phyloP scores from a whole-genome alignment of 805 yeast species.

The Lipomyces spencermartinsiae region DNA sequence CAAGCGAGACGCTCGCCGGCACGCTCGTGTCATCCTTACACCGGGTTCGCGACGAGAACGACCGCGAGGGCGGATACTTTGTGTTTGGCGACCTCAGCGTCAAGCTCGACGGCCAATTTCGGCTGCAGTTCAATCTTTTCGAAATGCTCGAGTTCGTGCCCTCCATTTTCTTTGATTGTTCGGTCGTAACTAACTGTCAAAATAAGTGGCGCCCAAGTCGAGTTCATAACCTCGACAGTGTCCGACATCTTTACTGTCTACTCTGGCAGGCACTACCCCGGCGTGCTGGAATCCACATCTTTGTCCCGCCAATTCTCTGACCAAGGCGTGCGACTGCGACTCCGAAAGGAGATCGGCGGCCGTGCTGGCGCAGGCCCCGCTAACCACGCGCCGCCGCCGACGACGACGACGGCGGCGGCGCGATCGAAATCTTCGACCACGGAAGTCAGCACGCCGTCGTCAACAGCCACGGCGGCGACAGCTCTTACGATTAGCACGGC shows the following conservation, averaged over 20 bases:
- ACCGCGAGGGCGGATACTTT: constrained; percentile 37
- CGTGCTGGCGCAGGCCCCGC: neutral
- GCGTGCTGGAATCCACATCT: constrained; percentile 38
- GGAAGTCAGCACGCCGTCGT: neutral
- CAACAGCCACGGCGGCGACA: neutral
- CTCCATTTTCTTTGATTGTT: neutral
- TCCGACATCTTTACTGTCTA: constrained; percentile 35
- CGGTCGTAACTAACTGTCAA: neutral
- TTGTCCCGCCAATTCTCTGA: constrained; percentile 39
- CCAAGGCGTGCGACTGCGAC: constrained; percentile 40
- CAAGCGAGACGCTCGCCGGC: constrained; percentile 37
- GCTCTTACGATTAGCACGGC: neutral
- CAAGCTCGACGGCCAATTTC: constrained; percentile 36
- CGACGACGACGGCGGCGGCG: no score
- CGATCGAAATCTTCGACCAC: neutral
- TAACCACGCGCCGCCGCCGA: neutral
- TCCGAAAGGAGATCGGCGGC: constrained; percentile 34
- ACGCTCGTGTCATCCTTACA: constrained; percentile 38
- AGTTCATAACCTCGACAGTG: constrained; percentile 30
- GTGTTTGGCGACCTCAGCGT: constrained; percentile 39
- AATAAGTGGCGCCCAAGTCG: constrained; percentile 36
- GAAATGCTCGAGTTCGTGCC: constrained; percentile 36
- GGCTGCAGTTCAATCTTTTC: constrained; percentile 37
- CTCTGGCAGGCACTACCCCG: constrained; percentile 36
- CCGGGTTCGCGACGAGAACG: constrained; percentile 34